These are phyloP conservation scores for Fusarium veterinarium DNA, from an alignment of 2,329 filamentous ascomycete species.

Conservation along the genomic window DNA sequence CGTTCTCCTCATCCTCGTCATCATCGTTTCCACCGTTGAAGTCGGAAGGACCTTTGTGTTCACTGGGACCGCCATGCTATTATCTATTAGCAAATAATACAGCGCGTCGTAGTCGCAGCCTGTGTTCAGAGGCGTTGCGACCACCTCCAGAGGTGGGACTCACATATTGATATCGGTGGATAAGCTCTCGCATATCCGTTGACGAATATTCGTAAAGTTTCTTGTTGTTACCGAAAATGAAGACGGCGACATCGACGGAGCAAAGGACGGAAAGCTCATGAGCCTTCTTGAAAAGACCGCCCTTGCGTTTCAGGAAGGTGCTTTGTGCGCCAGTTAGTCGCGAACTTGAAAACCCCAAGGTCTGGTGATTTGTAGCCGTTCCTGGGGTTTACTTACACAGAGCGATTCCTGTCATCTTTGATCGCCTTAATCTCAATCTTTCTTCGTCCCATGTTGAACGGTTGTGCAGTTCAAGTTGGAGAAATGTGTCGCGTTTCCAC, in stretches of 20 bases:
- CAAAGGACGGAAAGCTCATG: constrained; percentile 98
- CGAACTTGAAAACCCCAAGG: neutral
- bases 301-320: constrained; percentile 98
- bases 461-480: constrained; percentile 26
- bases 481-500: constrained; percentile 38
- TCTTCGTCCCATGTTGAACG: constrained; percentile 83
- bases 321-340: constrained; percentile 59
- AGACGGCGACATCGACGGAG: constrained; percentile 97
- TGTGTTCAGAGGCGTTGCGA: neutral
- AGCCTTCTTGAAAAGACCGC: constrained; percentile 98
- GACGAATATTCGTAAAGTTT: constrained; percentile 99
- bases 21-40: constrained; percentile 91
- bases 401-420: constrained; percentile 97
- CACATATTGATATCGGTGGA: constrained; percentile 91
- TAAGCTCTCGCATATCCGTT: constrained; percentile 89
- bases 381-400: constrained; percentile 77
- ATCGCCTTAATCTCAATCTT: constrained; percentile 99
- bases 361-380: neutral
- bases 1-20: constrained; percentile 79
- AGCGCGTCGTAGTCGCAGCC: neutral
- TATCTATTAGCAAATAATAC: constrained; percentile 9
- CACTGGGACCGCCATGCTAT: constrained; percentile 91
- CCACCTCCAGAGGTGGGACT: constrained; percentile 52
- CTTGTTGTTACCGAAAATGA: constrained; percentile 99
- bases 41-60: constrained; percentile 95